Percentiles rank a stretch among this genome's conserved stretches.
Conservation (phyloP, 2,329 filamentous ascomycete genomes). For the Celoporthe dispersa region DNA sequence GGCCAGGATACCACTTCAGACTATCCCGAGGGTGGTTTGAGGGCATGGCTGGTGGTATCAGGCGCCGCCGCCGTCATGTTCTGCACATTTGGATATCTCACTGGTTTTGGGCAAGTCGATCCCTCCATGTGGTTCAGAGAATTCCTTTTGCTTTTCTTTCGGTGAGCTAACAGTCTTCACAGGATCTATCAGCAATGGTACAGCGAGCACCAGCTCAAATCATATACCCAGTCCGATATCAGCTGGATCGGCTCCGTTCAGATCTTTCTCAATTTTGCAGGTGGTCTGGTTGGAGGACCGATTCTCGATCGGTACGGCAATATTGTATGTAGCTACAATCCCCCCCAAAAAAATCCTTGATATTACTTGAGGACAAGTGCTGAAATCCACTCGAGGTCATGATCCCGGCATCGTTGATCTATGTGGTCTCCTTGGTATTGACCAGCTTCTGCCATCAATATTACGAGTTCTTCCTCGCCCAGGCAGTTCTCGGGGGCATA, state of each 20-base stretch:
- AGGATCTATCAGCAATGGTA: conserved; percentile 29
- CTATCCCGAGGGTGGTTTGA: conserved; percentile 37
- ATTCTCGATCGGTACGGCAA: conserved; percentile 27
- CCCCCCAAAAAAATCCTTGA: not conserved
- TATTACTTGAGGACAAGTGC: not conserved
- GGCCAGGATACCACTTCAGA: not conserved
- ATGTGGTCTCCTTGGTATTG: conserved; percentile 26
- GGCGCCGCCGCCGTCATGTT: conserved; percentile 43
- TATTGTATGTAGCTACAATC: conserved; percentile 14
- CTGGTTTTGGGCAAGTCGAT: conserved; percentile 41
- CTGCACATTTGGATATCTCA: conserved; percentile 45
- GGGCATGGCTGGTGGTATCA: conserved; percentile 46
- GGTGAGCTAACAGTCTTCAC: not conserved
- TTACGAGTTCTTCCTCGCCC: conserved; percentile 29
- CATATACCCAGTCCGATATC: conserved; percentile 27
- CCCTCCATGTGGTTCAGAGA: conserved; percentile 32
- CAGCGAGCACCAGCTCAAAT: conserved; percentile 25
- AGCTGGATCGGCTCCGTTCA: conserved; percentile 30
- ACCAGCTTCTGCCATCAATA: conserved; percentile 30
- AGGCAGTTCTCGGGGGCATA: conserved; percentile 31
- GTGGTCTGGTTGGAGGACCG: conserved; percentile 26
- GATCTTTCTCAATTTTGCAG: conserved; percentile 29
- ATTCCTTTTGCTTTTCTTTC: not conserved
- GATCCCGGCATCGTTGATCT: conserved; percentile 26
- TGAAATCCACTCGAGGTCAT: conserved; percentile 11